Evolutionary conservation across 768 basidiomycete species (phyloP).

Genomic region (Termitomyces sp.): DNA sequence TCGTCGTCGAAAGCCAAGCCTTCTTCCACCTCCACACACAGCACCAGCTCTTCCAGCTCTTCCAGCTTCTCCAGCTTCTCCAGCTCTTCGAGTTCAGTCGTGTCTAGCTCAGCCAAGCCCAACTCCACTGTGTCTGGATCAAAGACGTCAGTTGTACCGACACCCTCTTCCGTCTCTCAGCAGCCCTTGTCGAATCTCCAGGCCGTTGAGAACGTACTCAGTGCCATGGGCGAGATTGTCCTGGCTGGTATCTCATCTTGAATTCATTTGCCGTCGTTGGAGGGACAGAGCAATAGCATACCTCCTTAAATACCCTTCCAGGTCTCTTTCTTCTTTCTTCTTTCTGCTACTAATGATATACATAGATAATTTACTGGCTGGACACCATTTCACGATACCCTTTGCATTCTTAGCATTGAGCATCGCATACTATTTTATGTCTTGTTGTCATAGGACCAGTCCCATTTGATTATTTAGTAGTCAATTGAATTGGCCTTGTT

Average conservation of each 20-base stretch:
- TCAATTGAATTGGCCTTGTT: background rate
- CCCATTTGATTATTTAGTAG: background rate
- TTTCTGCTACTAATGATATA: background rate
- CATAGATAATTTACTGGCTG: background rate
- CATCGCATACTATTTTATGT: background rate
- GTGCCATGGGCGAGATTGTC: slow-evolving; percentile 29
- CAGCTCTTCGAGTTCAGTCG: slow-evolving; percentile 12
- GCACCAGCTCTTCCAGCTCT: slow-evolving; percentile 13
- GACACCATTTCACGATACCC: background rate
- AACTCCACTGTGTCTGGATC: slow-evolving; percentile 5
- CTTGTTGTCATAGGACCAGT: background rate
- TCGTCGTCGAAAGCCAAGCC: background rate
- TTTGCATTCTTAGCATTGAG: background rate
- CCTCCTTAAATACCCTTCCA: background rate
- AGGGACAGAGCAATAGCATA: background rate
- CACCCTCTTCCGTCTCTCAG: slow-evolving; percentile 3
- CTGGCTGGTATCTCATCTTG: slow-evolving; percentile 20
- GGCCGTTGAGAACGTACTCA: slow-evolving; percentile 26
- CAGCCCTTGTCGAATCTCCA: slow-evolving; percentile 27
- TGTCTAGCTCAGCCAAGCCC: slow-evolving; percentile 15
- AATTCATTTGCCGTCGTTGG: background rate
- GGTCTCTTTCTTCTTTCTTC: too few relatives aligned
- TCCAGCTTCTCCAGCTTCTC: slow-evolving; percentile 19
- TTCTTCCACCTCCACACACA: slow-evolving; percentile 19
- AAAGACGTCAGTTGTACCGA: background rate